Base-by-base conservation (phyloP, 805 yeast species). In the Millerozyma miso region DNA sequence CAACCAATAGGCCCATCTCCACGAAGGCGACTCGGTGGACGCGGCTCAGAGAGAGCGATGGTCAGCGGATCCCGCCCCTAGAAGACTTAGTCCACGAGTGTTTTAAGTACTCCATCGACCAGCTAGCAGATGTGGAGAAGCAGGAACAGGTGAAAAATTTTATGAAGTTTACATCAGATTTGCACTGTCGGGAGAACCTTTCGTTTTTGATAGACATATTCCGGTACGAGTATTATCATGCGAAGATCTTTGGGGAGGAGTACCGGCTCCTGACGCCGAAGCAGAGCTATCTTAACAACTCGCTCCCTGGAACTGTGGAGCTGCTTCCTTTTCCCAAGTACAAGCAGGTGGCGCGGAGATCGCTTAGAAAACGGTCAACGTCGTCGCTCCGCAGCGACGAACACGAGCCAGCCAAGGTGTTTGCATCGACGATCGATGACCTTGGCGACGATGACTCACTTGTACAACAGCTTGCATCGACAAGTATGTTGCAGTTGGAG, bases 131-230 rank as follows among this genome's bases (percentile, higher is more conserved):
- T 39, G 37, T 47, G 3, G 39, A 42, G 4, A 53, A 54, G 16
- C 19, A 42, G 12, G 48, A 49, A 4, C 46, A 47, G 17, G 66
- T 56, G 26, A 45, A 49, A 8, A 45, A 53, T 29, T 74, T 75
- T 50, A 55, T 58, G 40, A 50, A 57, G 13, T 69, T 58, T 46
- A 58, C 71, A n/a, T 43, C 35, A 13, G 54, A 59, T n/a, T 56
- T 65, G 29, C 79, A 75, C 47, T 69, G 76, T 51, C 62, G 60
- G 40, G 80, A 75, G 52, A 74, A 71, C 53, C 59, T 75, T 33
- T 54, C 62, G 35, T 75, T 75, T 45, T 54, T 75, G 23, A 61
- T 74, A 3, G 73, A 70, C 43, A 71, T 74, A 14, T 73, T 55
- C 53, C 68, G 66, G 39, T 75, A 75, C 53, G 78, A 75, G 47